Evolutionary conservation across 2,329 filamentous ascomycete species (phyloP).

Genomic region (Rutstroemia sp.): DNA sequence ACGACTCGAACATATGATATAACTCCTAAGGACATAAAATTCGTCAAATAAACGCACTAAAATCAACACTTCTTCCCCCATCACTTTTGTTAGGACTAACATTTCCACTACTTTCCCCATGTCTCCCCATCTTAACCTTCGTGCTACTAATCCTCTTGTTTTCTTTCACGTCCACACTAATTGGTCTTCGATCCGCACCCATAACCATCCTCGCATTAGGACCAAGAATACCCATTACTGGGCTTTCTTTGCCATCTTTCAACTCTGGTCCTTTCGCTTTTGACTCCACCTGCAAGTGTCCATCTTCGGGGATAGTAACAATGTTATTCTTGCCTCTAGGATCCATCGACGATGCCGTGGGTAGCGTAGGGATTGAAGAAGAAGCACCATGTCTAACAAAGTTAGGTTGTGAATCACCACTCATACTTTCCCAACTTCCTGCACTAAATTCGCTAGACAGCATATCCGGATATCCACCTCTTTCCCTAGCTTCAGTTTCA

Average conservation of each 20-base stretch:
- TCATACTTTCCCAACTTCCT: constrained; percentile 5
- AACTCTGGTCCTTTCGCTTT: not conserved
- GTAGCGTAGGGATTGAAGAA: not conserved
- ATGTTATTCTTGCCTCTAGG: not conserved
- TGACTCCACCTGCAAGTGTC: constrained; percentile 14
- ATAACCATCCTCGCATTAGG: constrained; percentile 14
- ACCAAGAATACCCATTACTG: constrained; percentile 8
- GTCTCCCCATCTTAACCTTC: constrained; percentile 12
- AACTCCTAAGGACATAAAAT: not conserved
- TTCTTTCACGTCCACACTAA: constrained; percentile 20
- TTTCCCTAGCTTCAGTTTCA: not conserved
- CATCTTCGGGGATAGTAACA: constrained; percentile 3
- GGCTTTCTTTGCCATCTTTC: not conserved
- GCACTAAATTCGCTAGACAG: not conserved
- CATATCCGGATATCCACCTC: not conserved
- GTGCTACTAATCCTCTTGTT: constrained; percentile 10
- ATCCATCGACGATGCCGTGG: not conserved
- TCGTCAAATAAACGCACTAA: constrained; percentile 20
- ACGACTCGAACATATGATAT: not conserved
- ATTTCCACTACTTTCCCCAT: constrained; percentile 7
- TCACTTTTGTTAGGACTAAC: not conserved
- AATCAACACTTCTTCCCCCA: constrained; percentile 10
- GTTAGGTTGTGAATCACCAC: constrained; percentile 7
- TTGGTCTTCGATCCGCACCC: constrained; percentile 17
- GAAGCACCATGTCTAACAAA: not conserved